Evolutionary conservation across 108 stramenopile species (phyloP).

Genomic region (Asterionellopsis glacialis): DNA sequence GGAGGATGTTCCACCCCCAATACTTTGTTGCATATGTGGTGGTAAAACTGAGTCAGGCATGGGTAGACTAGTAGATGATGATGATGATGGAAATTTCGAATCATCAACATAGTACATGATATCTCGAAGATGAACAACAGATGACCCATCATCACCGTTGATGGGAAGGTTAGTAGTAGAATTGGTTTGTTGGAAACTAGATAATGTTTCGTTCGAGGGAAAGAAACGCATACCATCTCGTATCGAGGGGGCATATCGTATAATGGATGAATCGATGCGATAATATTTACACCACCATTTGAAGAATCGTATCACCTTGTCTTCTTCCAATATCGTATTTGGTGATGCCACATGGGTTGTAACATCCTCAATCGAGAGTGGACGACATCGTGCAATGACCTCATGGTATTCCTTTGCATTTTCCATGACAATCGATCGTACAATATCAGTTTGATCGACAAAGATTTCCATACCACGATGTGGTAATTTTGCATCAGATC

Average conservation of each 20-base stretch:
- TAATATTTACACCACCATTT: constrained; percentile 70
- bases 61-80: constrained; percentile 26
- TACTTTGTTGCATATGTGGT: constrained; percentile 30
- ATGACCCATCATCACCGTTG: constrained; percentile 11
- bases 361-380: constrained; percentile 47
- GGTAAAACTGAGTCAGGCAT: constrained; percentile 61
- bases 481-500: constrained; percentile 51
- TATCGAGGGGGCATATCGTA: constrained; percentile 24
- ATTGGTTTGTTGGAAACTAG: too few relatives aligned
- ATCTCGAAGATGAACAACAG: constrained; percentile 34
- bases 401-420: constrained; percentile 72
- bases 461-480: constrained; percentile 49
- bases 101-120: constrained; percentile 53
- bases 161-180: too few relatives aligned
- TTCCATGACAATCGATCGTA: constrained; percentile 25
- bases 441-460: constrained; percentile 18
- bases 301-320: constrained; percentile 38
- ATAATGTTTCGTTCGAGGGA: not conserved
- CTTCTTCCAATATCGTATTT: constrained; percentile 33
- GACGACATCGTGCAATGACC: constrained; percentile 51
- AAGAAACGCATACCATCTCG: constrained; percentile 48
- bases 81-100: constrained; percentile 5
- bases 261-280: constrained; percentile 26
- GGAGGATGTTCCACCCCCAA: constrained; percentile 18
- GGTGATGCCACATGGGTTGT: constrained; percentile 14